Percentiles rank a stretch among this genome's conserved stretches.
Evolutionary conservation across 306 rosid genomes (phyloP).

Genomic region (Heteromeles arbutifolia): DNA sequence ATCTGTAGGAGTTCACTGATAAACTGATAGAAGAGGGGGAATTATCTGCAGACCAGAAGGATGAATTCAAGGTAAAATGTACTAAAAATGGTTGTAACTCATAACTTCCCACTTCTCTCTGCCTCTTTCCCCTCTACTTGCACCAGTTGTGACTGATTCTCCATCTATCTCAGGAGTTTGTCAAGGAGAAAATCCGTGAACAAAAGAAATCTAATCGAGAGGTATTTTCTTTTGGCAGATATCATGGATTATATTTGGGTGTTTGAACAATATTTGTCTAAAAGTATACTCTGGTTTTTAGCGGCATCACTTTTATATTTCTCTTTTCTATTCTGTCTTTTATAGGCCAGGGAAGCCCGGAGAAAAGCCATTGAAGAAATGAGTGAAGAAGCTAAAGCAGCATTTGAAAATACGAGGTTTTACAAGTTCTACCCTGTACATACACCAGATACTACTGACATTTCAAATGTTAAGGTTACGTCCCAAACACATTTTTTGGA

Average conservation of each 20-base stretch:
- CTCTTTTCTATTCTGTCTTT: background rate
- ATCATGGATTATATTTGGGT: background rate
- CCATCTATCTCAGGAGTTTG: constrained; percentile 48
- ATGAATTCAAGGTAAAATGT: constrained; percentile 55
- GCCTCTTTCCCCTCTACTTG: background rate
- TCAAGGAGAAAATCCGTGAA: constrained; percentile 75
- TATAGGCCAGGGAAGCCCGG: constrained; percentile 78
- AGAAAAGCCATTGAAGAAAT: constrained; percentile 64
- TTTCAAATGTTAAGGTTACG: constrained; percentile 20
- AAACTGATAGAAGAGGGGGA: constrained; percentile 61
- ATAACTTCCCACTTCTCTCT: background rate
- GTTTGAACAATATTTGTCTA: background rate
- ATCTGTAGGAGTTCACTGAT: constrained; percentile 69
- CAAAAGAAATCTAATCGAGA: constrained; percentile 64
- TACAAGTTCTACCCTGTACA: constrained; percentile 4
- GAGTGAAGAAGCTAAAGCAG: constrained; percentile 66
- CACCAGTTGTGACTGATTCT: background rate
- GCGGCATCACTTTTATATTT: background rate
- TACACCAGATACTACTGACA: background rate
- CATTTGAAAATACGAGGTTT: constrained; percentile 64
- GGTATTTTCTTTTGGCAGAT: constrained; percentile 29
- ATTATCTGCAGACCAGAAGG: constrained; percentile 57
- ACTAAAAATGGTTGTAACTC: background rate
- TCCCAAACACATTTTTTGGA: background rate
- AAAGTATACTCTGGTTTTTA: background rate